phyloP scores from a whole-genome alignment of 768 basidiomycete species.

The Suillus sp. region DNA sequence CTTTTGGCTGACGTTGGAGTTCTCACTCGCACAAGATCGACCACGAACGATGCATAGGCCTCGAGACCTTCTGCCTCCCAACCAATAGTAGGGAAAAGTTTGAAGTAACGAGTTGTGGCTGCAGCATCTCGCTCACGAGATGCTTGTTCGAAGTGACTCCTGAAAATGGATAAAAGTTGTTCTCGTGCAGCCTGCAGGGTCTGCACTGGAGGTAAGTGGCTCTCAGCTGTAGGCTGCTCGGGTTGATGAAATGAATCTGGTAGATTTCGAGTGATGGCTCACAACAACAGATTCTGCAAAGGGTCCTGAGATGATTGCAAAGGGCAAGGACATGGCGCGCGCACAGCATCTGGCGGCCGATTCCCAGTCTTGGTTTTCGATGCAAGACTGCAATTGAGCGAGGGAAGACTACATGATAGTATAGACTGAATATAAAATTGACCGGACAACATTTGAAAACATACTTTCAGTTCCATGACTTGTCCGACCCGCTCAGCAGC shows the following conservation, averaged over 20 bases:
- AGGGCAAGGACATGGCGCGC: conserved; percentile 83
- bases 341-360: conserved; percentile 89
- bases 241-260: conserved; percentile 7
- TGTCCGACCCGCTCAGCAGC: conserved; percentile 91
- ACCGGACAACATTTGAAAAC: conserved; percentile 28
- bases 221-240: conserved; percentile 84
- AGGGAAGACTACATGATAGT: conserved; percentile 61
- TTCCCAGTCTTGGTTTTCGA: conserved; percentile 92
- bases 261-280: conserved; percentile 29
- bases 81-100: conserved; percentile 93
- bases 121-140: conserved; percentile 81
- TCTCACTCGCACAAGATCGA: conserved; percentile 82
- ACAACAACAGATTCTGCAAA: conserved; percentile 92
- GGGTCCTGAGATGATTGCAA: conserved; percentile 73
- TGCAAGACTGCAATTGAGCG: conserved; percentile 54
- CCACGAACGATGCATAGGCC: conserved; percentile 91
- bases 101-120: conserved; percentile 92
- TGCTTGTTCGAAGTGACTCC: conserved; percentile 78
- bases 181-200: conserved; percentile 77
- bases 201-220: conserved; percentile 83
- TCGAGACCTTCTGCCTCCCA: conserved; percentile 92
- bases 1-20: conserved; percentile 83
- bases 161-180: conserved; percentile 75
- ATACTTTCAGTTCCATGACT: conserved; percentile 93
- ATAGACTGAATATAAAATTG: conserved; percentile 31